A percentile compares a stretch with the other conserved stretches of the same genome.
phyloP scores from a whole-genome alignment of 1,139 yeast species.

The Kodamaea anthophila region DNA sequence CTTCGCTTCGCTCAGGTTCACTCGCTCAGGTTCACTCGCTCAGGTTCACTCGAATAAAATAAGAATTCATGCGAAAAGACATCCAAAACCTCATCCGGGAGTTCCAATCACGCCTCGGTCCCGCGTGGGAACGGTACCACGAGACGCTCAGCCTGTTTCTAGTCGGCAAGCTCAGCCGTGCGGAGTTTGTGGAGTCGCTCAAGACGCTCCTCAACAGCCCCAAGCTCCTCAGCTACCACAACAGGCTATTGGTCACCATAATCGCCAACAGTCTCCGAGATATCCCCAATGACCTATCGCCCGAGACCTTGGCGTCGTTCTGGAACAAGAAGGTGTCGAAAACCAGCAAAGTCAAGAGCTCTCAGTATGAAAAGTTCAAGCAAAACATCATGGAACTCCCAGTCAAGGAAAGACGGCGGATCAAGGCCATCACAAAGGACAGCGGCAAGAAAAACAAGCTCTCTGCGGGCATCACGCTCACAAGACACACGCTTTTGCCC shows the following conservation, averaged over 20 bases:
- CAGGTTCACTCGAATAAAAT: no score
- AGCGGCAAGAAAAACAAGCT: slow-evolving; percentile 73
- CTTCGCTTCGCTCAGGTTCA: no score
- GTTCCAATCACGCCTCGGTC: slow-evolving; percentile 65
- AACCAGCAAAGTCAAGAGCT: slow-evolving; percentile 43
- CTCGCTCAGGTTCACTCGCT: no score
- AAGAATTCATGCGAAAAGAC: slow-evolving; percentile 62
- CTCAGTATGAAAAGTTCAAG: slow-evolving; percentile 75
- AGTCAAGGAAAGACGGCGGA: slow-evolving; percentile 75
- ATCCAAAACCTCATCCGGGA: slow-evolving; percentile 68
- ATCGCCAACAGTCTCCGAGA: slow-evolving; percentile 81
- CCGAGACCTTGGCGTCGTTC: slow-evolving; percentile 48
- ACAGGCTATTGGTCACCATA: slow-evolving; percentile 72
- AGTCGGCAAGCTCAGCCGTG: slow-evolving; percentile 72
- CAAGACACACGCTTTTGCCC: slow-evolving; percentile 81
- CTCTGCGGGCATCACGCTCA: slow-evolving; percentile 70
- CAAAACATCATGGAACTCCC: slow-evolving; percentile 86
- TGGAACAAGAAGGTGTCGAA: slow-evolving; percentile 43
- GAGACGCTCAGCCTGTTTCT: slow-evolving; percentile 70
- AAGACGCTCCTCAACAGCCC: slow-evolving; percentile 47
- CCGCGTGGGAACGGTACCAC: slow-evolving; percentile 82
- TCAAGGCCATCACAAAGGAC: slow-evolving; percentile 77
- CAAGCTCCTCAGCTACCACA: slow-evolving; percentile 53
- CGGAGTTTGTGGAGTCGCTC: slow-evolving; percentile 58
- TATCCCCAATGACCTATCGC: slow-evolving; percentile 41